These are phyloP conservation scores for Rhytidhysteron rufulum DNA, from an alignment of 2,329 filamentous ascomycete species.

Conservation along the genomic window DNA sequence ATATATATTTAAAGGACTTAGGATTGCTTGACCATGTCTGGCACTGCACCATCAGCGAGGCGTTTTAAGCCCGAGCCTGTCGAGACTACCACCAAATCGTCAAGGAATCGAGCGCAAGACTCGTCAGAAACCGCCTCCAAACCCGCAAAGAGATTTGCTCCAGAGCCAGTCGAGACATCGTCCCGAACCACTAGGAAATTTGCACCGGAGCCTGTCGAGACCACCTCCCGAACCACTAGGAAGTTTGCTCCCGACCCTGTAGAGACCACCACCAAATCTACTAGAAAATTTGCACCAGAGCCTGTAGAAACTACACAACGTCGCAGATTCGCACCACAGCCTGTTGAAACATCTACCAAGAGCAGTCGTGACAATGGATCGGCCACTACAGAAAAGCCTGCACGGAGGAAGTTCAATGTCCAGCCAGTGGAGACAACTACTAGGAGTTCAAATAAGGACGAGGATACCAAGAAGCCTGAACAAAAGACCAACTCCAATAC, in stretches of 20 bases:
- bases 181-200: conserved; percentile 54
- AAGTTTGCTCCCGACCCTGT: conserved; percentile 39
- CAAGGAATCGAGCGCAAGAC: conserved; percentile 54
- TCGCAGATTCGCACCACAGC: conserved; percentile 25
- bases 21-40: too few species aligned
- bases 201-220: conserved; percentile 64
- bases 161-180: conserved; percentile 69
- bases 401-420: conserved; percentile 21
- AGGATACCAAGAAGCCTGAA: neutral
- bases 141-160: conserved; percentile 37
- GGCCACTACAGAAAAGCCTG: conserved; percentile 11
- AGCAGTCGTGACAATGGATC: conserved; percentile 17
- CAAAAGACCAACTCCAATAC: neutral
- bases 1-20: too few species aligned
- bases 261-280: conserved; percentile 30
- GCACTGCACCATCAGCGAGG: conserved; percentile 25
- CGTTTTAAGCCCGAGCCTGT: conserved; percentile 37
- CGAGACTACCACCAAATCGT: conserved; percentile 20
- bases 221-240: conserved; percentile 43
- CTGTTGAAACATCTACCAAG: conserved; percentile 21
- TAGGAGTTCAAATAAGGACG: conserved; percentile 4
- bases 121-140: conserved; percentile 59
- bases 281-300: conserved; percentile 14
- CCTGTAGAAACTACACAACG: conserved; percentile 28
- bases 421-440: conserved; percentile 25